A percentile compares a stretch with the other conserved stretches of the same genome.
These are phyloP conservation scores for Brassica nigra DNA, from an alignment of 345 rosid genomes.

Conservation along the genomic window DNA sequence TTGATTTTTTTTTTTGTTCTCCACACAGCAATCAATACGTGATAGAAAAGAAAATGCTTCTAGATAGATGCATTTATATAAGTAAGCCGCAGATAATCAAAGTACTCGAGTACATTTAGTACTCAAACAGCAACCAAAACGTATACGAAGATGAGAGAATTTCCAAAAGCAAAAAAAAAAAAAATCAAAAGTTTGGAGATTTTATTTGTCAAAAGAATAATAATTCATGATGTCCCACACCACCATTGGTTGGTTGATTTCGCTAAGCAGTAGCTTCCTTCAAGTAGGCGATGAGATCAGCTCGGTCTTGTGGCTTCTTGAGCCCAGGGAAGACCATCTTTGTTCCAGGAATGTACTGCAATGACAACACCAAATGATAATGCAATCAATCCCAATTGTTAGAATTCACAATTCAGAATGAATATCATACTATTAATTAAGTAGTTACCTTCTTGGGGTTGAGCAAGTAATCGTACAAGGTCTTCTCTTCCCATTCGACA, in stretches of 20 bases:
- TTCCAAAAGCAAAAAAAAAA: neutral
- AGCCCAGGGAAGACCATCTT: constrained; percentile 99
- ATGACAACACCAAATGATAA: neutral
- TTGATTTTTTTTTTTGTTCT: too few relatives aligned
- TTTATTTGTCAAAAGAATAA: constrained; percentile 44
- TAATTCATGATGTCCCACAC: neutral
- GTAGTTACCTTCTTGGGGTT: constrained; percentile 82
- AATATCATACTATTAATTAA: neutral
- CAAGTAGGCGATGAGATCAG: constrained; percentile 91
- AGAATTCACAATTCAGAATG: neutral
- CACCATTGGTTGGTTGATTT: neutral
- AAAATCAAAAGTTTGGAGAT: constrained; percentile 3
- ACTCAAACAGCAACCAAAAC: constrained; percentile 21
- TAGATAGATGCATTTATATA: neutral
- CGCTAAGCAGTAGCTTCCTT: constrained; percentile 72
- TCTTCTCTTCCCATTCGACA: constrained; percentile 82
- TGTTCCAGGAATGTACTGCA: constrained; percentile 97
- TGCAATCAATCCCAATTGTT: neutral
- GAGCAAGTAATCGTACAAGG: constrained; percentile 80
- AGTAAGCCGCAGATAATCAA: constrained; percentile 7
- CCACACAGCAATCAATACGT: too few relatives aligned
- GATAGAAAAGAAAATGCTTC: neutral
- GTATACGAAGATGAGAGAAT: constrained; percentile 10
- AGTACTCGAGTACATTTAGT: constrained; percentile 5
- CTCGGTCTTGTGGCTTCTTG: constrained; percentile 91